Evolutionary conservation across 2,329 filamentous ascomycete species (phyloP), one percentile per base, ranked within the genome.

Genomic region (Paracoccidioides brasiliensis): DNA sequence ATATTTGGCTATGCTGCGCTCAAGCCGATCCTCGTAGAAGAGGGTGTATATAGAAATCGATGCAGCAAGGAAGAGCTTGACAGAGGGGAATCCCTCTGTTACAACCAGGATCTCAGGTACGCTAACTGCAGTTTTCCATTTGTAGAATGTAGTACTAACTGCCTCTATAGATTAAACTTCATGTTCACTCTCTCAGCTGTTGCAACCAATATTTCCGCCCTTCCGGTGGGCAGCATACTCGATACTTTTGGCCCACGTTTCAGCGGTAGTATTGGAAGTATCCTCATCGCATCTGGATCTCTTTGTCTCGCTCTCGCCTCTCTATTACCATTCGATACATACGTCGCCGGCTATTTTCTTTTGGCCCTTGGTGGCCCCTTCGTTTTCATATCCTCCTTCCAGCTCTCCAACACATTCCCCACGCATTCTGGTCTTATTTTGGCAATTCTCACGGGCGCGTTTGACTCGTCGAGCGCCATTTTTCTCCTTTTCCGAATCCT

Each of bases 111-210:
- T 61, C 67, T 81, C 55, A 67, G 76, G 73, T 76, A 65, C n/a
- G 63, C 61, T 37, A 43, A 30, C 35, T 15, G 14, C 15, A 32
- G 5, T 44, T 40, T 37, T 12, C 40, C 14, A 33, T 43, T 52
- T 45, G 33, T 28, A 43, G 3, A 12, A 30, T 28, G 28, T 12
- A 30, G 12, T 41, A 57, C 54, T 46, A 30, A 57, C 28, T 48
- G n/a, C 12, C 15, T 5, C n/a, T 8, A n/a, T 53, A 77, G 76
- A 57, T 78, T 95, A 56, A 95, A 95, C 68, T 75, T 95, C 61
- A 95, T 95, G 87, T 95, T 95, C 75, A 94, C 89, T 5, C 80
- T 90, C 43, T 90, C 90, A 10, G 90, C 89, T 12, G 89, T 95
- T 8, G 86, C 81, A 5, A 94, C 90, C 42, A 95, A 95, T 64